These are phyloP conservation scores for Cryptosporidium meleagridis DNA, from an alignment of 169 alveolate genomes.

Conservation along the genomic window DNA sequence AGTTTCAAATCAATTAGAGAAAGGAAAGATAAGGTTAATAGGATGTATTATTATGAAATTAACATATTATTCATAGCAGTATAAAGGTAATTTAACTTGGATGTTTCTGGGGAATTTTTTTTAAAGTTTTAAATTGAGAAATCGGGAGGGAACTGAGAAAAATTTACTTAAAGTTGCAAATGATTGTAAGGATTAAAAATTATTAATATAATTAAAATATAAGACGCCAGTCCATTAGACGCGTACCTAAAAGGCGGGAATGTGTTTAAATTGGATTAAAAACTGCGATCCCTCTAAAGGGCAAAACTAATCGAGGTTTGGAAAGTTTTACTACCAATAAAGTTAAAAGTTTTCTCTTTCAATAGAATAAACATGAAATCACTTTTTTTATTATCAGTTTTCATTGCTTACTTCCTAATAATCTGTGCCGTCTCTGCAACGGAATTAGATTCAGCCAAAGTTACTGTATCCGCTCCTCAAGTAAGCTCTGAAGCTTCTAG, in stretches of 20 bases:
- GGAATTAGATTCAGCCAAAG: neutral
- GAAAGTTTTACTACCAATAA: neutral
- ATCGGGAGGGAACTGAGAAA: neutral
- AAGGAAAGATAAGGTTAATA: neutral
- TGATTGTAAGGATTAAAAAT: neutral
- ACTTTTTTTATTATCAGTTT: neutral
- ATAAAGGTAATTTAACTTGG: neutral
- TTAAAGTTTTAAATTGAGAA: too few species aligned
- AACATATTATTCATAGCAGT: neutral
- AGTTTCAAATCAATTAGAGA: too few species aligned
- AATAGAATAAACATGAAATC: neutral
- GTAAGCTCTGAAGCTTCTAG: neutral
- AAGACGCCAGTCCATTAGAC: slow-evolving; percentile 55
- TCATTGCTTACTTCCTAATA: neutral
- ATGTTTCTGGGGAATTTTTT: too few species aligned
- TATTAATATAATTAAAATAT: neutral
- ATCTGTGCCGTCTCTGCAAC: neutral
- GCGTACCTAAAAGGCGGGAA: slow-evolving; percentile 48
- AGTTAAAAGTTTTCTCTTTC: neutral
- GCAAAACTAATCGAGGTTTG: too few species aligned
- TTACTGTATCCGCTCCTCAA: neutral
- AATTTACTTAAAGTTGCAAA: neutral
- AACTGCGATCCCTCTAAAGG: slow-evolving; percentile 25
- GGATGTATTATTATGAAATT: neutral
- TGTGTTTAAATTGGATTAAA: neutral